phyloP scores from a whole-genome alignment of 2,329 filamentous ascomycete genomes.

The Incumbomyces lentus region DNA sequence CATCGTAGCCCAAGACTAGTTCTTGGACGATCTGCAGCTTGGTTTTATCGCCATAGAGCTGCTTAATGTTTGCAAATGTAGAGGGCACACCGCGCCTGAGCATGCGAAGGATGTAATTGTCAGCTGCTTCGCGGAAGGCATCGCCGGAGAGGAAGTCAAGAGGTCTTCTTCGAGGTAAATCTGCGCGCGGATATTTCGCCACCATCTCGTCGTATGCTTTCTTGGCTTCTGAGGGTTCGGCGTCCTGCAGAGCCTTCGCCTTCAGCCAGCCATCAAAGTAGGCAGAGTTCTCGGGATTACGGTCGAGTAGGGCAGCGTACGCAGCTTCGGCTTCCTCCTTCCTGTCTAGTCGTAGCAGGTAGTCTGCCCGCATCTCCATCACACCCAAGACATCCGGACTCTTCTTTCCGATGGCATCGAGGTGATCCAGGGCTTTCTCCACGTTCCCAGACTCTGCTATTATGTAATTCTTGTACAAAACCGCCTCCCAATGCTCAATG shows the following conservation, averaged over 20 bases:
- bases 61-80: slow-evolving; percentile 92
- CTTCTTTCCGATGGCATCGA: slow-evolving; percentile 65
- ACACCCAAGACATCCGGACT: slow-evolving; percentile 76
- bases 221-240: slow-evolving; percentile 55
- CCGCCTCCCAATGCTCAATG: slow-evolving; percentile 84
- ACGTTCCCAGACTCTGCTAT: slow-evolving; percentile 83
- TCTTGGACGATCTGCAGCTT: slow-evolving; percentile 71
- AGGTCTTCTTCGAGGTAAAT: slow-evolving; percentile 76
- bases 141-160: slow-evolving; percentile 80
- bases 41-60: slow-evolving; percentile 66
- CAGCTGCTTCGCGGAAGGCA: slow-evolving; percentile 66
- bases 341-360: slow-evolving; percentile 64
- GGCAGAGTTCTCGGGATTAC: slow-evolving; percentile 75
- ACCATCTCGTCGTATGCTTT: slow-evolving; percentile 75
- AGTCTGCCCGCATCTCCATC: slow-evolving; percentile 76
- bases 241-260: slow-evolving; percentile 52
- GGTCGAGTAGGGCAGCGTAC: slow-evolving; percentile 69
- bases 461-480: slow-evolving; percentile 88
- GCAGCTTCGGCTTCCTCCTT: slow-evolving; percentile 73
- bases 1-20: slow-evolving; percentile 68
- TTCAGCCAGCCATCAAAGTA: slow-evolving; percentile 75
- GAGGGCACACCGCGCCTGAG: slow-evolving; percentile 88
- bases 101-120: slow-evolving; percentile 71
- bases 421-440: slow-evolving; percentile 72
- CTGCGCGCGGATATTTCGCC: slow-evolving; percentile 67